Percentiles rank a stretch among this genome's conserved stretches.
Conservation (phyloP, 352 stramenopile genomes). For the Thalassiosira hispida region DNA sequence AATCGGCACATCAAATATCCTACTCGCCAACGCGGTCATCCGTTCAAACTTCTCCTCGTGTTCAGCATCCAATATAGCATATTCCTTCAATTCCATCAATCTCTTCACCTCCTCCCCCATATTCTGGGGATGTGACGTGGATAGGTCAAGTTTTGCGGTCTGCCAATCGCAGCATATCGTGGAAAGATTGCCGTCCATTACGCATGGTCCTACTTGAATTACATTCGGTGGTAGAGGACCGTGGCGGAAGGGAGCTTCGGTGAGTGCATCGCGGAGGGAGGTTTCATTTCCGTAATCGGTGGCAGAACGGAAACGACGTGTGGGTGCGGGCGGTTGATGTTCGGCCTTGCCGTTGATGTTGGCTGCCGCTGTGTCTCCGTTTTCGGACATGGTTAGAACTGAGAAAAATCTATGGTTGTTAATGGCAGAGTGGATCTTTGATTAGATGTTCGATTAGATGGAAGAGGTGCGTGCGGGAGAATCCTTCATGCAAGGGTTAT, state of each 20-base stretch:
- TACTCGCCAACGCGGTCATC: slow-evolving; percentile 64
- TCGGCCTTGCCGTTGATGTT: no score
- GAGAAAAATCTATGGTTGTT: no score
- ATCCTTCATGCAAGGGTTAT: no score
- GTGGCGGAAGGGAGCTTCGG: neutral
- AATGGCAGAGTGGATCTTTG: no score
- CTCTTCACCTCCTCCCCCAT: slow-evolving; percentile 67
- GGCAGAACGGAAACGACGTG: slow-evolving; percentile 10
- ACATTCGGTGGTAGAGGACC: neutral
- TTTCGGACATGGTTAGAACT: no score
- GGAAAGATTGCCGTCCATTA: neutral
- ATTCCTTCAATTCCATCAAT: slow-evolving; percentile 68
- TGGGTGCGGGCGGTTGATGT: neutral
- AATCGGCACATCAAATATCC: slow-evolving; percentile 78
- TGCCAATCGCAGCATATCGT: slow-evolving; percentile 56
- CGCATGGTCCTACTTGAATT: neutral
- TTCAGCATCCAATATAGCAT: slow-evolving; percentile 65
- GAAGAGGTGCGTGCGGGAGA: no score
- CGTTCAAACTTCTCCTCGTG: slow-evolving; percentile 70
- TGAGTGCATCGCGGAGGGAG: slow-evolving; percentile 16
- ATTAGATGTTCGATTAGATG: no score
- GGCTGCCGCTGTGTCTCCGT: no score
- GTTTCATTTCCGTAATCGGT: slow-evolving; percentile 29
- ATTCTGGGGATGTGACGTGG: slow-evolving; percentile 38
- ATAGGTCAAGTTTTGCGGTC: slow-evolving; percentile 38